Evolutionary conservation across 306 rosid species (phyloP).

Genomic region (Casuarina equisetifolia): DNA sequence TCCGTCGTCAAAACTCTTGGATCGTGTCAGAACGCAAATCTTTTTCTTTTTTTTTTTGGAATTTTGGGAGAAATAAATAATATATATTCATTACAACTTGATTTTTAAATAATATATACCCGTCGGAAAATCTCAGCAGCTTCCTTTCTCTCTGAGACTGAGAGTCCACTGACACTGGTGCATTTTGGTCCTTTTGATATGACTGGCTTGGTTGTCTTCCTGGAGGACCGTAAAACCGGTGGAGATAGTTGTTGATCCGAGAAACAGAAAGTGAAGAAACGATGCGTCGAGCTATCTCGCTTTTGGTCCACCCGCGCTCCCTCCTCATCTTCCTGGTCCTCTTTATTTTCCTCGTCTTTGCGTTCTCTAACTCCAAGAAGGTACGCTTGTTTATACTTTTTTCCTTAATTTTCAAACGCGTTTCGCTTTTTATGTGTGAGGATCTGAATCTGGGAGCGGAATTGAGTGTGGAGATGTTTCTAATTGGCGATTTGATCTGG

Average conservation of each 20-base stretch:
- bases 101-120: too few relatives aligned
- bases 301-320: constrained; percentile 54
- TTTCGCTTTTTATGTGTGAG: not conserved
- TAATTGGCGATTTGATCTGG: not conserved
- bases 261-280: constrained; percentile 3
- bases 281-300: constrained; percentile 59
- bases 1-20: too few relatives aligned
- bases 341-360: constrained; percentile 44
- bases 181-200: not conserved
- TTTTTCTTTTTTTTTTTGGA: too few relatives aligned
- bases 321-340: constrained; percentile 45
- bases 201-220: not conserved
- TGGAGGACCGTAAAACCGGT: constrained; percentile 6
- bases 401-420: not conserved
- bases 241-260: constrained; percentile 8
- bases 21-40: too few relatives aligned
- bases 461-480: not conserved
- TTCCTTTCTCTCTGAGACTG: not conserved
- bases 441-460: constrained; percentile 1
- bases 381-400: not conserved
- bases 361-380: constrained; percentile 27
- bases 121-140: constrained; percentile 4
- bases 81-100: too few relatives aligned
- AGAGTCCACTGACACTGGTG: constrained; percentile 15
- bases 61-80: too few relatives aligned